phyloP scores from a whole-genome alignment of 202 grass and related monocot species.

The Elaeis oleifera region DNA sequence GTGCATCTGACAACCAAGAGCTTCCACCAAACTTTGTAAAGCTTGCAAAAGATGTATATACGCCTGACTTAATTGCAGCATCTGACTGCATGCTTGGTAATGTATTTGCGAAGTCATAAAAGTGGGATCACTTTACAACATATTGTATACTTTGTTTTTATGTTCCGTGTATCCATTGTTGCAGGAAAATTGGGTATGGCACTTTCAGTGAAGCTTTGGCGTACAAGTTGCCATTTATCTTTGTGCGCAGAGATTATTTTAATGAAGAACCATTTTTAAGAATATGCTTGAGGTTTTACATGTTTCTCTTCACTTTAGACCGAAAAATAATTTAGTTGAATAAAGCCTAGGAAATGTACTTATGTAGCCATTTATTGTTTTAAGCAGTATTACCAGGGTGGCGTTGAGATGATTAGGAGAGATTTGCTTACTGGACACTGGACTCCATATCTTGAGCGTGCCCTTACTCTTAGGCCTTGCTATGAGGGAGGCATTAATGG shows the following conservation, averaged over 20 bases:
- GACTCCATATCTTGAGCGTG: constrained; percentile 83
- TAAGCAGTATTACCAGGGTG: constrained; percentile 88
- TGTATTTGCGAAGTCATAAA: not conserved
- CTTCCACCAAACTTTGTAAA: constrained; percentile 92
- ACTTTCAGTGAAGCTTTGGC: constrained; percentile 94
- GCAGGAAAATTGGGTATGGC: constrained; percentile 96
- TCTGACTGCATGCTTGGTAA: constrained; percentile 99
- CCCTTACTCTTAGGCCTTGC: constrained; percentile 72
- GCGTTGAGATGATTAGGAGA: constrained; percentile 97
- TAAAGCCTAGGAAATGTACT: constrained; percentile 11
- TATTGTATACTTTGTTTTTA: not conserved
- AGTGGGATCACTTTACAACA: too few species aligned
- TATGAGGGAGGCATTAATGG: constrained; percentile 80
- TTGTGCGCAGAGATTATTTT: constrained; percentile 96
- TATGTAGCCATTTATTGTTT: constrained; percentile 12
- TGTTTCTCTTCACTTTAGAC: constrained; percentile 9
- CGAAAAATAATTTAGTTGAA: constrained; percentile 13
- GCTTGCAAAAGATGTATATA: constrained; percentile 88
- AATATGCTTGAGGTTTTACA: constrained; percentile 92
- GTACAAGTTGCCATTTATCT: constrained; percentile 92
- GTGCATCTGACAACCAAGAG: constrained; percentile 82
- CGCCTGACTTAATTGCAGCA: constrained; percentile 94
- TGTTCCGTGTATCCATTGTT: constrained; percentile 11
- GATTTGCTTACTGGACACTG: constrained; percentile 97
- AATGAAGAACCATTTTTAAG: constrained; percentile 97